Base-by-base conservation (phyloP, 805 yeast genomes). In the Candida boleticola region DNA sequence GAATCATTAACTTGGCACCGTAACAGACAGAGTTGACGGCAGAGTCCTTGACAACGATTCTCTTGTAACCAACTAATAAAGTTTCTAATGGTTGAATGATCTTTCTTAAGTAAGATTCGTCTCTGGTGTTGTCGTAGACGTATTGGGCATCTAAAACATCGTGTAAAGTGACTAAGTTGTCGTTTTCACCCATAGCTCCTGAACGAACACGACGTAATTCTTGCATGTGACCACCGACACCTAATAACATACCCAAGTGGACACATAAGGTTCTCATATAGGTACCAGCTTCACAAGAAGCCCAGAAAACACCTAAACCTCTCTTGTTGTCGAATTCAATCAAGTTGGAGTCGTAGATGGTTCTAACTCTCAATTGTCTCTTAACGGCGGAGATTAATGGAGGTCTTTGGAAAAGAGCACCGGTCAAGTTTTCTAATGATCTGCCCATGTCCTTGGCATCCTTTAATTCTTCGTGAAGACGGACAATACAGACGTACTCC, bases 221-320 rank as follows among this genome's bases (percentile, higher is more conserved):
- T 79, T 93, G 99, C 99, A 93, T 93, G 74, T 93, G 99, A 55
- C 98, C 99, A 67, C 99, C 99, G 54, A 89, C 97, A 59, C 98
- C 97, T 53, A 93, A 77, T 46, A 93, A 77, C 96, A 93, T 90
- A 74, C 99, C 99, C 60, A 93, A 75, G 71, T 93, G 99, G 44
- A 93, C 99, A 84, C 99, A 93, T 57, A 93, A 75, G 39, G 99
- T 93, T 80, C 99, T 86, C 97, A 93, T 93, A 73, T 93, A 93
- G 47, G 99, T 93, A 73, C 99, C 99, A 48, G 99, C 99, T 76
- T 93, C 99, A 79, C 99, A 93, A 32, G 96, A 86, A 46, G 98
- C 99, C 99, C 99, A 93, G 76, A 93, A 93, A 27, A 93, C 98
- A 74, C 96, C 96, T 49, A 93, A 77, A 57, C 93, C 92, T 70